Evolutionary conservation across 1,284 basidiomycete genomes (phyloP), one percentile per base, ranked within the genome.

Genomic region (Phylloporus sp.): DNA sequence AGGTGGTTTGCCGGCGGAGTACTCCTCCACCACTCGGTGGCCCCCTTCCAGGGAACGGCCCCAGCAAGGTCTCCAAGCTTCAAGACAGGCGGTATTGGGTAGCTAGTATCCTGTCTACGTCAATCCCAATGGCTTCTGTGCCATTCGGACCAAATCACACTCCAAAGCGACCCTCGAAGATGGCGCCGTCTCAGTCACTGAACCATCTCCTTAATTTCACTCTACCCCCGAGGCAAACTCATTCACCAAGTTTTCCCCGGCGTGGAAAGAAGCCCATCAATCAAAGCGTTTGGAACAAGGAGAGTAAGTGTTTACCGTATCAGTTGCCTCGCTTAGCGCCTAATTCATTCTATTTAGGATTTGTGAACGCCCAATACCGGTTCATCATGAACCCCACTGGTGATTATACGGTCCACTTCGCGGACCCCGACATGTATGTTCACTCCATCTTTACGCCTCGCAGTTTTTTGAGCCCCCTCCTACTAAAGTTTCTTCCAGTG

Each of bases 321-420:
- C 59, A 32, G 39, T 49, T 51, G 54, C 64, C 58, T 64, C 46
- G 55, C 52, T 56, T 31, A 54, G 60, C 46, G 60, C 63, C 54
- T 40, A 66, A 60, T 54, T 58, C 60, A 57, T 63, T 22, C 62
- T 55, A 56, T 60, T 52, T 68, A 94, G 92, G 92, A 71, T 98
- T 95, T 76, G 89, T 98, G 66, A 96, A 98, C 79, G 94, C 95
- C 15, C 93, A 95, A 74, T 97, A 95, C 80, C 87, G 95, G 62
- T 98, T 98, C 76, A 86, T 98, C 52, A 91, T 98, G 89, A 94
- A 94, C 71, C 96, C 96, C 6, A 87, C 82, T 51, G 94, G 94
- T 47, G 94, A 95, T 72, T 98, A 97, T 74, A 96, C 95, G 17
- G 95, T 94, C 4, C 95, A 98, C 78, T 95, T 98, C 74, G 94